A percentile compares a stretch with the other conserved stretches of the same genome.
These are phyloP conservation scores for Themeda triandra DNA, from an alignment of 176 grass and related monocot genomes.

Conservation along the genomic window DNA sequence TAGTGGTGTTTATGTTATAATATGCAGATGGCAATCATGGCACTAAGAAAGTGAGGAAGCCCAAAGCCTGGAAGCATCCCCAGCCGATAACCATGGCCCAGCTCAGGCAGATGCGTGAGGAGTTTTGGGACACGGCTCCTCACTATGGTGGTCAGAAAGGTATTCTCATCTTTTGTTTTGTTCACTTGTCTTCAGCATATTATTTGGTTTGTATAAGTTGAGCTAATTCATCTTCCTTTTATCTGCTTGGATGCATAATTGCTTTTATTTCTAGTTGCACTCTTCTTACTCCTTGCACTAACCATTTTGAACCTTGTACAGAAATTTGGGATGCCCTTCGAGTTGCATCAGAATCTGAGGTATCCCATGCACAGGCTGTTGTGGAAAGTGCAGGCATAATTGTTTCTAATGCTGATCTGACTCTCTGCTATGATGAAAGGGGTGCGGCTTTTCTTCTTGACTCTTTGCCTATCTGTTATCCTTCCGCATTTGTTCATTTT, in stretches of 20 bases:
- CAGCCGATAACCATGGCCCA: constrained; percentile 56
- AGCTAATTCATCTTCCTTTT: background rate
- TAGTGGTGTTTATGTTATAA: background rate
- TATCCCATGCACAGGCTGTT: constrained; percentile 59
- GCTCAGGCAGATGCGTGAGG: constrained; percentile 55
- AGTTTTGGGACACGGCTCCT: constrained; percentile 76
- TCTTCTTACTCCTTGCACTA: constrained; percentile 4
- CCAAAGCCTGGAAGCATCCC: constrained; percentile 71
- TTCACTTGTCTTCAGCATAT: background rate
- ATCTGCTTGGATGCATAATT: background rate
- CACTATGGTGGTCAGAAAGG: constrained; percentile 82
- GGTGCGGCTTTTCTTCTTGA: constrained; percentile 22
- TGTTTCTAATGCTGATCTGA: constrained; percentile 62
- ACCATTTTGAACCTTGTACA: constrained; percentile 21
- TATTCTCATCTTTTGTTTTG: constrained; percentile 1
- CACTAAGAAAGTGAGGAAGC: constrained; percentile 63
- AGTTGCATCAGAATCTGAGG: constrained; percentile 60
- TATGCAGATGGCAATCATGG: constrained; percentile 41
- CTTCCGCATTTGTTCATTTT: background rate
- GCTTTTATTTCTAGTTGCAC: background rate
- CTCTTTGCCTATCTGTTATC: background rate
- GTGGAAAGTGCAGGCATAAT: constrained; percentile 76
- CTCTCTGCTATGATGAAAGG: constrained; percentile 75
- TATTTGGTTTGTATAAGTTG: background rate
- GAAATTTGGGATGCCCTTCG: constrained; percentile 86